Evolutionary conservation across 176 grass and related monocot species (phyloP), one percentile per base, ranked within the genome.

Genomic region (Oryza australiensis): DNA sequence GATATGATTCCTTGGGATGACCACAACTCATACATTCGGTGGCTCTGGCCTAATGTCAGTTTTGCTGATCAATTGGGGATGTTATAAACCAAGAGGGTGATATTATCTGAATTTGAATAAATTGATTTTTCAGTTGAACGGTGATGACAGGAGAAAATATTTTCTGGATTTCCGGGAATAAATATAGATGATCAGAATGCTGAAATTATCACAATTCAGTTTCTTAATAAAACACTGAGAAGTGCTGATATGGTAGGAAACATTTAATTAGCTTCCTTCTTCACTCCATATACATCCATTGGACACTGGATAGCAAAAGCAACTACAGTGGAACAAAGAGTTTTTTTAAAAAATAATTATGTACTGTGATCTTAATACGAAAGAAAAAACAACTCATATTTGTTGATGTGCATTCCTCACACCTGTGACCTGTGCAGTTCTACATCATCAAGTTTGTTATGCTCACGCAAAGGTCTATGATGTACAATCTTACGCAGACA

Each of bases 1-100:
- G 75, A 88, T 72, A 28, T 88, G 81, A 83, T 83, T 88, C 81
- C 76, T 37, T 29, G 4, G 62, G 18, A 70, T 35, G 26, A 48
- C 30, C 45, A 68, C 27, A 22, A 11, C 46, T 41, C 14, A n/a
- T 23, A 68, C 22, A 22, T 18, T 67, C 24, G 4, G 18, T 26
- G 40, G 20, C 40, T 64, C 12, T 60, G 18, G 75, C 65, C 13
- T 62, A 8, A 67, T 26, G 45, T 64, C 32, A 8, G 51, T 6
- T 2, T 30, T 16, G n/a, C 6, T 23, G 65, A 24, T 53, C 41
- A 29, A 23, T 38, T 13, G 24, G 23, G 66, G 66, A 82, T 7
- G 18, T 64, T 72, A 9, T 37, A 12, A 64, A 79, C 35, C 34
- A 3, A 0, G 46, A 24, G 10, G 5, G 26, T 59, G 26, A 53